These are phyloP conservation scores for Lachnellula subtilissima DNA, from an alignment of 2,329 filamentous ascomycete genomes.

Conservation along the genomic window DNA sequence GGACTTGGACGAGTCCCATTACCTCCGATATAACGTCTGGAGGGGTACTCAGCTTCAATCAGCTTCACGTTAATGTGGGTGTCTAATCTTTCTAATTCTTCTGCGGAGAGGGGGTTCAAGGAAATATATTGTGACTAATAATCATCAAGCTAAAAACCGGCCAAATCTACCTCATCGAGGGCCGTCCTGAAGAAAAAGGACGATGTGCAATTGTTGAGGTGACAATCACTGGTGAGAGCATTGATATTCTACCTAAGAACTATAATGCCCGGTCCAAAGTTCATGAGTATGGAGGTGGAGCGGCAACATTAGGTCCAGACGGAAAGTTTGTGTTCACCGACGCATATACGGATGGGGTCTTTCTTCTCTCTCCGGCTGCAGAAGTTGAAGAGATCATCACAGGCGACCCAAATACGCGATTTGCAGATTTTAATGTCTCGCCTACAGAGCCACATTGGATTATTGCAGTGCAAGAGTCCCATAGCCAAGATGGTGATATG, in stretches of 20 bases:
- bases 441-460: constrained; percentile 36
- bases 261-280: constrained; percentile 43
- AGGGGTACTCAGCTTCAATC: constrained; percentile 31
- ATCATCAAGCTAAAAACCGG: constrained; percentile 23
- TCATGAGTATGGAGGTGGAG: constrained; percentile 50
- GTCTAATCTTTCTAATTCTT: constrained; percentile 4
- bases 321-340: constrained; percentile 44
- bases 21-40: constrained; percentile 33
- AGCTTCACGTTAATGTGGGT: constrained; percentile 22
- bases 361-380: constrained; percentile 37
- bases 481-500: constrained; percentile 31
- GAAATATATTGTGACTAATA: background rate
- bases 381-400: constrained; percentile 34
- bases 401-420: constrained; percentile 34
- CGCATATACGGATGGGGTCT: constrained; percentile 38
- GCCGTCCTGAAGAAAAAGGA: constrained; percentile 35
- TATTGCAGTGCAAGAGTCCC: constrained; percentile 49
- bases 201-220: constrained; percentile 42
- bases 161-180: constrained; percentile 34
- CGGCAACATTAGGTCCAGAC: constrained; percentile 37
- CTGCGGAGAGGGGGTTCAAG: too few relatives aligned
- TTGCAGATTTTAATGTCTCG: constrained; percentile 44
- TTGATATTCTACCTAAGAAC: constrained; percentile 39
- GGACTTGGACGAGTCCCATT: constrained; percentile 37
- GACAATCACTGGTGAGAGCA: constrained; percentile 27